Evolutionary conservation across 1,284 basidiomycete genomes (phyloP).

Genomic region (Earliella scabrosa): DNA sequence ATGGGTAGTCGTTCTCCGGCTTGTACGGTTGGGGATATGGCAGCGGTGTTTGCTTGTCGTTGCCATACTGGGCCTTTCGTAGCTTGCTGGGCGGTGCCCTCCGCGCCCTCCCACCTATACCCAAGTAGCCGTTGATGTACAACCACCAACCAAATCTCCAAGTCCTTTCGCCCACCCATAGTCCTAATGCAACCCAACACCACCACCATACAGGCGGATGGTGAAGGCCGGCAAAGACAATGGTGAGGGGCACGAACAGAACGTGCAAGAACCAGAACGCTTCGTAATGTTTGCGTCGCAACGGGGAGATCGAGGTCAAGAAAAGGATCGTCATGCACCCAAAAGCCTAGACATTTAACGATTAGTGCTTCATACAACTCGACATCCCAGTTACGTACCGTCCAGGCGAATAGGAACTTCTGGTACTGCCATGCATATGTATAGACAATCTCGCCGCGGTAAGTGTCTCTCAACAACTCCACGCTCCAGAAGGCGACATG

Average conservation of each 20-base stretch:
- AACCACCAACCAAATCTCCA: conserved; percentile 66
- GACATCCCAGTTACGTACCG: conserved; percentile 50
- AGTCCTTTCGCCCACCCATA: conserved; percentile 72
- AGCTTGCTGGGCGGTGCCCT: conserved; percentile 14
- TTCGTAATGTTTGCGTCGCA: conserved; percentile 77
- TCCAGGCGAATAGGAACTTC: conserved; percentile 78
- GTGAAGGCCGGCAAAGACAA: conserved; percentile 68
- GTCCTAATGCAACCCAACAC: conserved; percentile 64
- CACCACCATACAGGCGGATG: conserved; percentile 74
- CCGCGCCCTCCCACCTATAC: conserved; percentile 30
- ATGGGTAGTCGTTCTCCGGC: neutral
- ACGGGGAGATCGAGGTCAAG: conserved; percentile 61
- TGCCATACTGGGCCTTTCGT: conserved; percentile 1
- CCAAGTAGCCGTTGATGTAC: conserved; percentile 63
- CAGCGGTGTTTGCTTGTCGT: conserved; percentile 6
- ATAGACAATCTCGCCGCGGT: conserved; percentile 61
- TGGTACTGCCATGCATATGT: conserved; percentile 67
- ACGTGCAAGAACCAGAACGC: conserved; percentile 78
- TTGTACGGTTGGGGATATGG: neutral
- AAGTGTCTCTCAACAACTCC: conserved; percentile 63
- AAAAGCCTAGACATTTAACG: conserved; percentile 77
- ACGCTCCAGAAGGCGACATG: conserved; percentile 82
- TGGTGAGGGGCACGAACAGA: conserved; percentile 63
- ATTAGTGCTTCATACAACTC: conserved; percentile 1
- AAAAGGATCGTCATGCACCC: conserved; percentile 71